Percentiles rank a stretch among this genome's conserved stretches.
Conservation (phyloP, 1,284 basidiomycete species). For the Trametes polyzona region DNA sequence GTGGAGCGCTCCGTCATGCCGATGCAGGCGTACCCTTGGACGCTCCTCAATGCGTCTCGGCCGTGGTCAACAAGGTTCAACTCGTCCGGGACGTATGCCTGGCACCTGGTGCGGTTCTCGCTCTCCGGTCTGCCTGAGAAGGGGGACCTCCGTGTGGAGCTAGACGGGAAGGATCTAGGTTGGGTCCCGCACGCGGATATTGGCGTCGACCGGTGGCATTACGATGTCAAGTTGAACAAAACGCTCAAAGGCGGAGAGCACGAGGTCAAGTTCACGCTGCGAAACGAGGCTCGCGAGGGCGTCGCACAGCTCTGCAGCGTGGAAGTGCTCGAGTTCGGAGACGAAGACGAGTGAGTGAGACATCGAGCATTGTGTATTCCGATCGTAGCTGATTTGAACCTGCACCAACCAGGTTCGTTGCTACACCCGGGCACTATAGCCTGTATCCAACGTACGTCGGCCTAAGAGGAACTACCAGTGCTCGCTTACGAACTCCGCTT, state of each 20-base stretch:
- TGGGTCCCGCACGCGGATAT: constrained; percentile 63
- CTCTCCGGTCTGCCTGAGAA: constrained; percentile 72
- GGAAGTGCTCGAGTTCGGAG: constrained; percentile 80
- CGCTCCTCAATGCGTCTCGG: constrained; percentile 61
- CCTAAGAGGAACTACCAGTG: neutral
- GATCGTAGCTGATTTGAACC: constrained; percentile 3
- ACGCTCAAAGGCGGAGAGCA: constrained; percentile 54
- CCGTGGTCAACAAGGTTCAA: constrained; percentile 64
- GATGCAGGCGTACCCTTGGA: constrained; percentile 78
- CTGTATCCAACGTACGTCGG: constrained; percentile 75
- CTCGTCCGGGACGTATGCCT: constrained; percentile 68
- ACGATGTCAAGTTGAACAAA: constrained; percentile 53
- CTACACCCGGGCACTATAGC: constrained; percentile 62
- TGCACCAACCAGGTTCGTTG: constrained; percentile 63
- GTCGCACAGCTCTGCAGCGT: constrained; percentile 75
- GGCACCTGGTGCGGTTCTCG: constrained; percentile 73
- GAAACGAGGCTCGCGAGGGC: constrained; percentile 53
- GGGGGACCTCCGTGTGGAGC: constrained; percentile 57
- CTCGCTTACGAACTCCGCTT: neutral
- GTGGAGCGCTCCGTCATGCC: constrained; percentile 79
- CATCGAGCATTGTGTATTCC: neutral
- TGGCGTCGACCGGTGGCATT: constrained; percentile 74
- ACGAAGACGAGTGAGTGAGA: constrained; percentile 57
- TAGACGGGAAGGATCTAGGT: constrained; percentile 63
- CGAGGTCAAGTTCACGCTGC: constrained; percentile 60